A percentile compares a stretch with the other conserved stretches of the same genome.
phyloP scores from a whole-genome alignment of 139 green algal species.

The Trebouxia sp. region DNA sequence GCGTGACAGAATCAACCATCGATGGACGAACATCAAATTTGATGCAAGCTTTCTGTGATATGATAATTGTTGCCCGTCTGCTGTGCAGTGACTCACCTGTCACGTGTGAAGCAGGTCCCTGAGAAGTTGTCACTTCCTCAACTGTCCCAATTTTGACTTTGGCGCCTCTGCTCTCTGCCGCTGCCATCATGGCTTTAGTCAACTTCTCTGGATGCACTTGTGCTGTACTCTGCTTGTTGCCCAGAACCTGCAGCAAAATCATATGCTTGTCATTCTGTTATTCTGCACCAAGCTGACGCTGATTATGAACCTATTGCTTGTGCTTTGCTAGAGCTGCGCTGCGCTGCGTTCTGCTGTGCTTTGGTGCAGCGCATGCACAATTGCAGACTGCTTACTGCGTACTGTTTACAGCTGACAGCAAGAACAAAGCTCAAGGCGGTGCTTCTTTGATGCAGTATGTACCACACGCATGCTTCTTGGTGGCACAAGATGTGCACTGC shows the following conservation, averaged over 20 bases:
- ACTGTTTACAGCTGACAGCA: no score
- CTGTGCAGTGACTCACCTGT: no score
- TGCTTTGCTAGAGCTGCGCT: background rate
- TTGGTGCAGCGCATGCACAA: no score
- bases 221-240: constrained; percentile 54
- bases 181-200: constrained; percentile 63
- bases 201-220: constrained; percentile 79
- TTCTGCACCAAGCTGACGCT: background rate
- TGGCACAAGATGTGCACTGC: no score
- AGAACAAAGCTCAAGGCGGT: no score
- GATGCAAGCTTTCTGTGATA: background rate
- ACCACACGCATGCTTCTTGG: no score
- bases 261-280: no score
- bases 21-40: no score
- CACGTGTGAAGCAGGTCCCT: background rate
- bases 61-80: no score
- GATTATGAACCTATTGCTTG: no score
- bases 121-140: constrained; percentile 32
- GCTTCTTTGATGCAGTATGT: no score
- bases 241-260: constrained; percentile 54
- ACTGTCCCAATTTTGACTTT: constrained; percentile 52
- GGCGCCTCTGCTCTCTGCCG: constrained; percentile 45
- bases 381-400: no score
- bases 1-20: background rate
- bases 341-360: background rate